These are phyloP conservation scores for Globisporangium uncinulatum DNA, from an alignment of 352 stramenopile species.

Conservation along the genomic window DNA sequence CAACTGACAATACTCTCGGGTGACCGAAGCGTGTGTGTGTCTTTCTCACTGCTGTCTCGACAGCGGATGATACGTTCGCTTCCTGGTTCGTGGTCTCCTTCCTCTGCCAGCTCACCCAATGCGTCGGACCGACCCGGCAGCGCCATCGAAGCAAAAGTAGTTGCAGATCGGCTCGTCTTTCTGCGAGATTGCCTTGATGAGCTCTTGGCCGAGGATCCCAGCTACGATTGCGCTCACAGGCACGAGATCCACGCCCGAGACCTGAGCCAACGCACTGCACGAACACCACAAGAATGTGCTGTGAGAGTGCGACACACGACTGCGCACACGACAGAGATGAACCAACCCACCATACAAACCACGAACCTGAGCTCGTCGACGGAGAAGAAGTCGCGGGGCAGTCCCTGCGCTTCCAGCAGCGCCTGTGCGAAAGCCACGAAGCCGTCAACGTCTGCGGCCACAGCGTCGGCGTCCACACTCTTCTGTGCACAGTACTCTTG, in stretches of 20 bases:
- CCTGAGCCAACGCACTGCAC: conserved; percentile 30
- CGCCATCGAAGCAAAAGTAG: conserved; percentile 92
- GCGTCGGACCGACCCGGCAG: conserved; percentile 43
- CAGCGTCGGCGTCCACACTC: conserved; percentile 4
- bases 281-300: not conserved
- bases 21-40: no score
- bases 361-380: conserved; percentile 41
- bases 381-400: conserved; percentile 60
- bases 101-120: conserved; percentile 30
- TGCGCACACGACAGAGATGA: not conserved
- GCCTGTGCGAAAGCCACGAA: conserved; percentile 59
- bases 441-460: conserved; percentile 15
- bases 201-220: conserved; percentile 96
- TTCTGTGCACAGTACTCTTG: conserved; percentile 43
- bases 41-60: not conserved
- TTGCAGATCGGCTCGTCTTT: conserved; percentile 97
- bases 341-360: not conserved
- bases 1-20: no score
- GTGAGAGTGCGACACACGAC: not conserved
- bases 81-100: not conserved
- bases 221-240: conserved; percentile 95
- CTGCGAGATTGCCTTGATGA: conserved; percentile 97
- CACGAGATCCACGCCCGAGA: conserved; percentile 62
- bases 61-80: not conserved
- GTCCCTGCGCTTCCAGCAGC: conserved; percentile 47